Base-by-base conservation (phyloP, 1,284 basidiomycete genomes). In the Serendipita sp. region DNA sequence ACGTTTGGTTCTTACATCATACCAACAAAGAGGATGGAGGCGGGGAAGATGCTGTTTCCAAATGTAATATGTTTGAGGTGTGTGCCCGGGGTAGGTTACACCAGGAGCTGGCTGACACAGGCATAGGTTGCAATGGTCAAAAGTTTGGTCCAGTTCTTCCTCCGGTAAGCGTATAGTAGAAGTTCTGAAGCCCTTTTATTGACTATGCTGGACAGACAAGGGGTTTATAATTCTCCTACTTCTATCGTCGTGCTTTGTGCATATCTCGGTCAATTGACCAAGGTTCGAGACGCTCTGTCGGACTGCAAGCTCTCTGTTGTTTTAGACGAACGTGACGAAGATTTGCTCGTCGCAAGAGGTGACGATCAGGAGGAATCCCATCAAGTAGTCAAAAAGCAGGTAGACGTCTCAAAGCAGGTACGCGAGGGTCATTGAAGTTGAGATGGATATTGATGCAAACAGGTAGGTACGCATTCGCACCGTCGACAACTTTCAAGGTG, bases 191-290 rank as follows among this genome's bases (percentile, higher is more conserved):
- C 45, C n/a, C n/a, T 5, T 6, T 6, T 22, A 8, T n/a, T 22
- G 29, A 49, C 29, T 2, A 49, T 29, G 67, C 3, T 10, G 38
- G 12, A 38, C 55, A 83, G 80, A 45, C 82, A 84, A 72, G 81
- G 82, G 0, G 75, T 73, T 45, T 84, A 84, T 67, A 77, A 77
- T 1, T 69, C 75, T 6, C 78, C 82, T 41, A 85, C 85, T 1
- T 83, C 87, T 65, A 87, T 90, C 42, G 85, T 84, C 5, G 82
- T 90, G 5, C 72, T 90, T 8, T 87, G 84, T 67, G 85, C 85
- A 0, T 89, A 89, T 68, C 78, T 88, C 2, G 85, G 87, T 0
- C 87, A 89, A 67, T 75, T 90, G 1, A 77, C 79, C 1, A 76
- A 78, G 38, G 74, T 88, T 10, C 73, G 80, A 35, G 78, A 82